phyloP scores from a whole-genome alignment of 805 yeast genomes.

The Zygotorulaspora danielsina region DNA sequence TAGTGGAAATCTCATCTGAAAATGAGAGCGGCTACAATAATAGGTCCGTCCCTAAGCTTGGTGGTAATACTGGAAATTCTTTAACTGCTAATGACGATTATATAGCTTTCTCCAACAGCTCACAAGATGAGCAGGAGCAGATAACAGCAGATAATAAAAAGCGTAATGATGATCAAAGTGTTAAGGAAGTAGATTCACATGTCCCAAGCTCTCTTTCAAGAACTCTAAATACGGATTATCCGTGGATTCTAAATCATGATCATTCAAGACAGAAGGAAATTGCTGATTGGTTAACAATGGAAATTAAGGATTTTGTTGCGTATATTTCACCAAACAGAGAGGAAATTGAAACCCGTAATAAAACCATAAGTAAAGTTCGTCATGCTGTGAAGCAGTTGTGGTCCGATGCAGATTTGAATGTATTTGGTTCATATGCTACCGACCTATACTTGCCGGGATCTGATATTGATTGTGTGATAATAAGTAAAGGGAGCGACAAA shows the following conservation, averaged over 20 bases:
- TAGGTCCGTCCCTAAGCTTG: slow-evolving; percentile 9
- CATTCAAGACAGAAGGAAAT: slow-evolving; percentile 73
- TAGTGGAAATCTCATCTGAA: slow-evolving; percentile 12
- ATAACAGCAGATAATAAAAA: slow-evolving; percentile 16
- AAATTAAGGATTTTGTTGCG: slow-evolving; percentile 76
- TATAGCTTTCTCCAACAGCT: slow-evolving; percentile 39
- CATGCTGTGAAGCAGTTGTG: slow-evolving; percentile 52
- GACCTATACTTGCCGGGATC: slow-evolving; percentile 94
- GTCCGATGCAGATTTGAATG: slow-evolving; percentile 75
- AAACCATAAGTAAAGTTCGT: slow-evolving; percentile 59
- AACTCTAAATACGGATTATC: slow-evolving; percentile 37
- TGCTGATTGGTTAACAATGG: slow-evolving; percentile 82
- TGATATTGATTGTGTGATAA: slow-evolving; percentile 88
- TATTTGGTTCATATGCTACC: slow-evolving; percentile 93
- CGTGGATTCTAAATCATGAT: slow-evolving; percentile 77
- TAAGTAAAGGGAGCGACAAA: slow-evolving; percentile 53
- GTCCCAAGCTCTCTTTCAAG: slow-evolving; percentile 9
- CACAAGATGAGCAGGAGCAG: slow-evolving; percentile 27
- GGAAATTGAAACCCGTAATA: slow-evolving; percentile 66
- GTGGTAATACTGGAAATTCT: slow-evolving; percentile 21
- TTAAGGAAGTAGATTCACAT: slow-evolving; percentile 5
- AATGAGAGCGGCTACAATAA: slow-evolving; percentile 7
- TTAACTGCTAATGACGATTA: slow-evolving; percentile 41
- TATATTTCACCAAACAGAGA: slow-evolving; percentile 79
- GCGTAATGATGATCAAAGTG: slow-evolving; percentile 5